Conservation (phyloP, 441 rosid genomes). For the Euphorbia schlechtendalii region DNA sequence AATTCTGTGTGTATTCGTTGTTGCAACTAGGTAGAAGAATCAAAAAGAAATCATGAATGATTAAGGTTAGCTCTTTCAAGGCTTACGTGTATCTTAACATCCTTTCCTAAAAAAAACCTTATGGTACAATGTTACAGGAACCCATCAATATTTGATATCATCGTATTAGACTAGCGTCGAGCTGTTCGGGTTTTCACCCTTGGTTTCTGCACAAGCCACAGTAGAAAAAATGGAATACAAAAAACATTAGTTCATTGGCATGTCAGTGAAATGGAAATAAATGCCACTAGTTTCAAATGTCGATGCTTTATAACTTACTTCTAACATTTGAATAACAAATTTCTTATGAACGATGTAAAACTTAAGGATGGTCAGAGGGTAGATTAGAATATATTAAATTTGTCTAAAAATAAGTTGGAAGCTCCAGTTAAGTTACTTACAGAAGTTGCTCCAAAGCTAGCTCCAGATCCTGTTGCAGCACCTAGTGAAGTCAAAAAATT, state of each 20-base stretch:
- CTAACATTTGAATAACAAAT: not conserved
- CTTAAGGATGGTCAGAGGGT: too few species aligned
- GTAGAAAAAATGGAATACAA: slow-evolving; percentile 12
- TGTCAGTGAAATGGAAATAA: not conserved
- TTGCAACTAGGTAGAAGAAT: slow-evolving; percentile 7
- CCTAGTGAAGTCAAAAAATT: too few species aligned
- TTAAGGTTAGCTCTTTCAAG: not conserved
- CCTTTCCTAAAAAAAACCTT: slow-evolving; percentile 7
- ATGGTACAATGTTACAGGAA: slow-evolving; percentile 28
- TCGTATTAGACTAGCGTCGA: slow-evolving; percentile 45
- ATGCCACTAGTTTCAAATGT: too few species aligned
- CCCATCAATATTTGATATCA: slow-evolving; percentile 8
- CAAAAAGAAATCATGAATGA: not conserved
- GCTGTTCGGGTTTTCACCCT: slow-evolving; percentile 72
- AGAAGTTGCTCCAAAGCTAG: too few species aligned
- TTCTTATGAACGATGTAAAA: not conserved
- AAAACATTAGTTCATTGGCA: slow-evolving; percentile 1
- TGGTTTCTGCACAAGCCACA: slow-evolving; percentile 50
- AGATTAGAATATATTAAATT: too few species aligned
- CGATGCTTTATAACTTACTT: too few species aligned
- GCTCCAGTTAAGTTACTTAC: too few species aligned
- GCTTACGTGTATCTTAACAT: not conserved
- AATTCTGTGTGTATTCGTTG: not conserved
- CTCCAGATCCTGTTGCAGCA: too few species aligned
- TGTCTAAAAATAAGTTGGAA: too few species aligned